phyloP scores from a whole-genome alignment of 257 asterid species.

The Knoxia roxburghii region DNA sequence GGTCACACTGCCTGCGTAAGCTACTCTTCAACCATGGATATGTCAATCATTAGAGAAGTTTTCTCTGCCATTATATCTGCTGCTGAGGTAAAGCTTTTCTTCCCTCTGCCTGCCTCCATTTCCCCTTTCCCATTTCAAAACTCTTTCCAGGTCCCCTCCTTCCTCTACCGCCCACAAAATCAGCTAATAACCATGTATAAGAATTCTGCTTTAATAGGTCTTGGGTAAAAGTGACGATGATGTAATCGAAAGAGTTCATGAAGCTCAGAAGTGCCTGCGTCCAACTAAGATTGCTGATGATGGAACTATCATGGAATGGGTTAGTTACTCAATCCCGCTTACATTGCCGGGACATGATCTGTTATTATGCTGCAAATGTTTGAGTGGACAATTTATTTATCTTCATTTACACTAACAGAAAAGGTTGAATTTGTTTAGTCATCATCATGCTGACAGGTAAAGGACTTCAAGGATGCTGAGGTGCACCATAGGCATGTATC shows the following conservation, averaged over 20 bases:
- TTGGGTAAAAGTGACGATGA: constrained; percentile 45
- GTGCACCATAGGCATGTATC: constrained; percentile 73
- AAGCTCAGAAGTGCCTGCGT: constrained; percentile 55
- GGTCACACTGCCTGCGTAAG: constrained; percentile 69
- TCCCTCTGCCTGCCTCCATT: background rate
- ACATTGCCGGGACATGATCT: background rate
- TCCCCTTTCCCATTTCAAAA: background rate
- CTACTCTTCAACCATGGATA: constrained; percentile 78
- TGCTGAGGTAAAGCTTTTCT: constrained; percentile 47
- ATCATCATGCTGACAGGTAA: constrained; percentile 37
- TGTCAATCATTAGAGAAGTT: constrained; percentile 57
- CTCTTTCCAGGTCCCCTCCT: too few relatives aligned
- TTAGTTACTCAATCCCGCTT: constrained; percentile 21
- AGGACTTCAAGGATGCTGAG: constrained; percentile 64
- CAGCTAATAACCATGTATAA: background rate
- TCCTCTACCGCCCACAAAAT: background rate
- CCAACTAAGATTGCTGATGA: constrained; percentile 57
- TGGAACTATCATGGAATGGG: constrained; percentile 90
- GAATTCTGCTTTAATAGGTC: constrained; percentile 30
- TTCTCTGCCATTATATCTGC: constrained; percentile 57
- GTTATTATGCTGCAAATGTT: background rate
- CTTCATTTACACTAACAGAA: background rate
- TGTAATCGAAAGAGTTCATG: constrained; percentile 47
- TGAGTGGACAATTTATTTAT: background rate
- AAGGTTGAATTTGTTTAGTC: background rate